phyloP scores from a whole-genome alignment of 1,139 yeast species.

The Magnusiomyces magnusii region DNA sequence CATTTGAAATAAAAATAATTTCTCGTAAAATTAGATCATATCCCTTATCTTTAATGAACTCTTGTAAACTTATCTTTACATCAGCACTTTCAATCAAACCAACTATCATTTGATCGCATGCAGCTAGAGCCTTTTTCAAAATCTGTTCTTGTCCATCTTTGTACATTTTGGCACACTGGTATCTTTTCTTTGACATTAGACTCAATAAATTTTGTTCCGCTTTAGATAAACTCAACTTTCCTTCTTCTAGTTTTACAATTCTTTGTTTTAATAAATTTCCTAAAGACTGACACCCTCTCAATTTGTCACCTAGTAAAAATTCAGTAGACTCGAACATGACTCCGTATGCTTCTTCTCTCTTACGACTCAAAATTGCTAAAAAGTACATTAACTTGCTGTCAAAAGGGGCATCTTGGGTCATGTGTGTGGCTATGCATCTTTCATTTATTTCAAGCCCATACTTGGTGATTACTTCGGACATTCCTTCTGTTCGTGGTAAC shows the following conservation, averaged over 20 bases:
- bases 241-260: neutral
- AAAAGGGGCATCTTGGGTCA: neutral
- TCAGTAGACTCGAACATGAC: neutral
- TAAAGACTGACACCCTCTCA: neutral
- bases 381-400: neutral
- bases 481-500: slow-evolving; percentile 9
- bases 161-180: neutral
- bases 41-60: neutral
- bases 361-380: neutral
- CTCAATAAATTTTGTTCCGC: neutral
- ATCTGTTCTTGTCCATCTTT: neutral
- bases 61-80: neutral
- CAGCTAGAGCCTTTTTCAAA: neutral
- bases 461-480: slow-evolving; percentile 3
- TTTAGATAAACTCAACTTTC: neutral
- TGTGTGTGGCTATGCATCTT: neutral
- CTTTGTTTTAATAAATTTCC: neutral
- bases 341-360: neutral
- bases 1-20: neutral
- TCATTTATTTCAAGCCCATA: neutral
- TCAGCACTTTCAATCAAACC: neutral
- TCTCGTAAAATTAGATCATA: neutral
- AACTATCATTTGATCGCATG: neutral
- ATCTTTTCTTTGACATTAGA: neutral
- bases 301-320: neutral